Evolutionary conservation across 495 filamentous ascomycete genomes (phyloP).

Genomic region (Podospora tetraspora): DNA sequence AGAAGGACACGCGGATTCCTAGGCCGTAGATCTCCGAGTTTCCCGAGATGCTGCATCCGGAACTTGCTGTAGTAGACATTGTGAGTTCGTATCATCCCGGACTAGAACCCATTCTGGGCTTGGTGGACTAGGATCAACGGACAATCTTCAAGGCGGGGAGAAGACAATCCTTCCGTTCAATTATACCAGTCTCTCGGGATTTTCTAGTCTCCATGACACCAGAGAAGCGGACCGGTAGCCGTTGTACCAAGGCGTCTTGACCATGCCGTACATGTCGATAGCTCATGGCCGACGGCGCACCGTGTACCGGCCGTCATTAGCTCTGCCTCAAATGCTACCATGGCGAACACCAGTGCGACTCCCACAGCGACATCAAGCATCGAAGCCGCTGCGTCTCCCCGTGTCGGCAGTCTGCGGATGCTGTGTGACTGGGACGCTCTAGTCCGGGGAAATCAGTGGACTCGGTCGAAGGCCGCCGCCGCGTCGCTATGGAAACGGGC

Average conservation of each 20-base stretch:
- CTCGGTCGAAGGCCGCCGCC: not conserved
- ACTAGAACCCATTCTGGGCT: not conserved
- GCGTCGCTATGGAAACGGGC: not conserved
- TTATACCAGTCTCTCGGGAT: not conserved
- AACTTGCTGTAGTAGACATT: not conserved
- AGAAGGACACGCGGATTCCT: constrained; percentile 35
- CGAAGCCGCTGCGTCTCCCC: not conserved
- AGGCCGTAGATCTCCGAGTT: constrained; percentile 26
- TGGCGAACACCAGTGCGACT: not conserved
- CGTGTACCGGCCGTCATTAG: not conserved
- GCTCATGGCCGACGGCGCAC: not conserved
- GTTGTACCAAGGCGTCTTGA: not conserved
- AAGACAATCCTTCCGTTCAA: not conserved
- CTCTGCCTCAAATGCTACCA: not conserved
- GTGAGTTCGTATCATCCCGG: not conserved
- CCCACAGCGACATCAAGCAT: not conserved
- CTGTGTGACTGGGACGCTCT: not conserved
- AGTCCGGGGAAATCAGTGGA: not conserved
- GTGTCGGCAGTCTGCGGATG: not conserved
- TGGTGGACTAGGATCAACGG: not conserved
- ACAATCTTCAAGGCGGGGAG: not conserved
- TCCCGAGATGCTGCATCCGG: constrained; percentile 14
- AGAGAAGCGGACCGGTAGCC: not conserved
- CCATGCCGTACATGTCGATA: not conserved
- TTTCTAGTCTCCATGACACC: not conserved